Evolutionary conservation across 257 asterid species (phyloP), one percentile per base, ranked within the genome.

Genomic region (Paraleonurus japonicus): DNA sequence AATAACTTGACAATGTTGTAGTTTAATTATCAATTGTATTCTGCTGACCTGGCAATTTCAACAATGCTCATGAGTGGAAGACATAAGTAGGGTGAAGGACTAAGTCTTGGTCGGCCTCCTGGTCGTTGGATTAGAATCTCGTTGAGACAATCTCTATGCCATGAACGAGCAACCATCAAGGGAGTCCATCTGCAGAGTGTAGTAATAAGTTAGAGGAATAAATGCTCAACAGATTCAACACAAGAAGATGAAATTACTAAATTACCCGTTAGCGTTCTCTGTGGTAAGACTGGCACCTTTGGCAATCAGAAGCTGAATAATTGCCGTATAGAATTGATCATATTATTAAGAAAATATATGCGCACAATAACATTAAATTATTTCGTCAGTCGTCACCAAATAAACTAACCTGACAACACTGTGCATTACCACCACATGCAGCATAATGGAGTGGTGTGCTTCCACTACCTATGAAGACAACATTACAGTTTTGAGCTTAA

Each of bases 361-460:
- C 11, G 13, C 15, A 71, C 16, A 27, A 8, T 16, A 7, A 35
- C 53, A 59, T 62, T 45, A 41, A 2, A 11, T 45, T 35, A 65
- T 70, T 55, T 41, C 17, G 57, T n/a, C n/a, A 32, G 37, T 32
- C 37, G 1, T 66, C 23, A 66, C 58, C 66, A 70, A 53, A 65
- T 47, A 47, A 76, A 76, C 85, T 26, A 30, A 92, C 97, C 92
- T 85, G 93, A 78, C 97, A 92, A 77, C 97, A 89, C 65, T 82
- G 88, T n/a, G 90, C 85, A 83, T 84, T 87, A 64, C 97, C 97
- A 53, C 97, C 97, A 72, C 97, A 89, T 47, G 97, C 95, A 69
- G 97, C 97, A 74, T 92, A 92, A 75, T 92, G 97, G 72, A 92
- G 95, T 11, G 97, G 90, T 20, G 93, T 86, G 81, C 97, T 92